These are phyloP conservation scores for Solanum chaucha DNA, from an alignment of 257 asterid species.

Conservation along the genomic window DNA sequence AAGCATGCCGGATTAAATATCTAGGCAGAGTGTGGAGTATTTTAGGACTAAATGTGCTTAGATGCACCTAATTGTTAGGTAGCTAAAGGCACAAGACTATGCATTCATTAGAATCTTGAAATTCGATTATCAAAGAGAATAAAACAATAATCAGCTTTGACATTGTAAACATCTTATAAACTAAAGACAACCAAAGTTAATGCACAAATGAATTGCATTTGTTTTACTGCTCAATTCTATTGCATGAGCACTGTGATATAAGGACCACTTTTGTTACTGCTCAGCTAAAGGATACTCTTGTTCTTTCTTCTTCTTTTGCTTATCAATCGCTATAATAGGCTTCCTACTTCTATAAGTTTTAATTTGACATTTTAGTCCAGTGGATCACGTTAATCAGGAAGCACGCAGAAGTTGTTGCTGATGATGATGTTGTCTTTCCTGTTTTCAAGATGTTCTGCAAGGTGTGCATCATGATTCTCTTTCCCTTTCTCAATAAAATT, in stretches of 20 bases:
- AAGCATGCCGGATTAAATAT: neutral
- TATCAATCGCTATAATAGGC: neutral
- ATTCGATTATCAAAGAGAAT: neutral
- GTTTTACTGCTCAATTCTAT: neutral
- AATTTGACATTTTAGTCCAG: constrained; percentile 24
- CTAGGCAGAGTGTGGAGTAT: neutral
- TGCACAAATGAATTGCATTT: neutral
- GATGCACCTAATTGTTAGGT: neutral
- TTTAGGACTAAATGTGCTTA: neutral
- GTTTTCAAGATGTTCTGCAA: constrained; percentile 70
- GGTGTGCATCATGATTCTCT: constrained; percentile 24
- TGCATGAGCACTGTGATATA: neutral
- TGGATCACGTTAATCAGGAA: constrained; percentile 76
- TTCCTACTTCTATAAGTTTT: neutral
- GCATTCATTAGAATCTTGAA: neutral
- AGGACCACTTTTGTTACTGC: neutral
- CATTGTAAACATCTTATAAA: neutral
- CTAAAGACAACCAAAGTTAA: neutral
- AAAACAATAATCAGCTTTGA: neutral
- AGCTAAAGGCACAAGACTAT: neutral
- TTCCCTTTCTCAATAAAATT: neutral
- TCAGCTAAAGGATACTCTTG: neutral
- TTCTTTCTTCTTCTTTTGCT: neutral
- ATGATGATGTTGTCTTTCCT: constrained; percentile 52
- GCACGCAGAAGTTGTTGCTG: constrained; percentile 71